A percentile compares a stretch with the other conserved stretches of the same genome.
phyloP scores from a whole-genome alignment of 192 early-diverging fungal species.

The Funneliformis mosseae region DNA sequence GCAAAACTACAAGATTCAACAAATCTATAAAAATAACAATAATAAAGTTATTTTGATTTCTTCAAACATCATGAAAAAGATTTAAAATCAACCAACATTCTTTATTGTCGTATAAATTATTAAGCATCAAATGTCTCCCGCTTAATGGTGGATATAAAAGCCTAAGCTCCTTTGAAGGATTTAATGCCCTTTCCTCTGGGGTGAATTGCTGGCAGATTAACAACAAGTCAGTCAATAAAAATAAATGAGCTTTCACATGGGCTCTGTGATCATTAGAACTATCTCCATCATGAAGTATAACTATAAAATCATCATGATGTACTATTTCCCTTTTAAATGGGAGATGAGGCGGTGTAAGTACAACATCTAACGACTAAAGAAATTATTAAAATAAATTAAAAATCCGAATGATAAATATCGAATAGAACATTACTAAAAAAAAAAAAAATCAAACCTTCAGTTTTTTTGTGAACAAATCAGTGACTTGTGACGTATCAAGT shows the following conservation, averaged over 20 bases:
- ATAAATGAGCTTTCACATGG: conserved; percentile 42
- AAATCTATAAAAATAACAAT: not conserved
- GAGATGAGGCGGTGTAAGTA: not conserved
- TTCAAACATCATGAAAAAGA: not conserved
- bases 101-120: conserved; percentile 38
- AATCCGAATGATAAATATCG: not conserved
- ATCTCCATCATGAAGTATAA: conserved; percentile 31
- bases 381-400: not conserved
- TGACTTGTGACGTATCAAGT: conserved; percentile 45
- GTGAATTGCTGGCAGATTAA: conserved; percentile 39
- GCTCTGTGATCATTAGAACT: conserved; percentile 29
- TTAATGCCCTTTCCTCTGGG: not conserved
- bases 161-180: conserved; percentile 30
- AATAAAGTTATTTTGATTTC: not conserved
- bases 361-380: not conserved
- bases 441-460: conserved; percentile 42
- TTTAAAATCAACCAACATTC: conserved; percentile 31
- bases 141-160: conserved; percentile 55
- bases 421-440: not conserved
- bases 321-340: conserved; percentile 39
- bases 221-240: conserved; percentile 49
- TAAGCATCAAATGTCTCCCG: conserved; percentile 45
- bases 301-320: conserved; percentile 38
- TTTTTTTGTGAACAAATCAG: conserved; percentile 54
- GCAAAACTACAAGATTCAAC: conserved; percentile 15